These are phyloP conservation scores for Stereocaulon alpinum DNA, from an alignment of 495 filamentous ascomycete species.

Conservation along the genomic window DNA sequence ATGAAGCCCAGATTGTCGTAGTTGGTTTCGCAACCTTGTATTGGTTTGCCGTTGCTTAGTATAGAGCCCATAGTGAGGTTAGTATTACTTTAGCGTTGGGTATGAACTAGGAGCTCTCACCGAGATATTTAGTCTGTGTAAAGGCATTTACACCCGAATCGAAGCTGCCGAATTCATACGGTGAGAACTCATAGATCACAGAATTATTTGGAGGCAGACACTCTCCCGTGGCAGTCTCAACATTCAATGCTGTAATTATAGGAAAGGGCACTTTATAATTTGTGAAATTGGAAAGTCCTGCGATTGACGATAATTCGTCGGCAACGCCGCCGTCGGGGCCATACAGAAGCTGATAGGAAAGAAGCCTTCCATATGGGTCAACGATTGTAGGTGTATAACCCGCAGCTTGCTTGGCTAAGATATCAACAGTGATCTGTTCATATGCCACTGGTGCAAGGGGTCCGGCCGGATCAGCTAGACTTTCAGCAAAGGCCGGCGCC, in stretches of 20 bases:
- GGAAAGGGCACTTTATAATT: conserved; percentile 33
- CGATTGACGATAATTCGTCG: conserved; percentile 28
- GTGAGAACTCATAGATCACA: conserved; percentile 35
- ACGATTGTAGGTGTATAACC: conserved; percentile 33
- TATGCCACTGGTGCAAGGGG: conserved; percentile 21
- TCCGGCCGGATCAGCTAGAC: conserved; percentile 23
- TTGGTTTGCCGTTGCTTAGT: conserved; percentile 27
- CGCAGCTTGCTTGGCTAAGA: conserved; percentile 31
- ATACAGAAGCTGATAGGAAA: conserved; percentile 32
- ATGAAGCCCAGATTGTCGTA: conserved; percentile 44
- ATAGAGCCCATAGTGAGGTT: conserved; percentile 19
- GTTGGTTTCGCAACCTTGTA: conserved; percentile 29
- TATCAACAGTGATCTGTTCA: conserved; percentile 23
- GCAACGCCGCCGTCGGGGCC: conserved; percentile 31
- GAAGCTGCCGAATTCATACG: conserved; percentile 40
- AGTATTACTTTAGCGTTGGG: too few relatives aligned
- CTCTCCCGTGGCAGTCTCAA: conserved; percentile 25
- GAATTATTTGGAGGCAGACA: conserved; percentile 30
- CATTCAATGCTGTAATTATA: conserved; percentile 32
- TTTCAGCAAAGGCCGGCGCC: conserved; percentile 30
- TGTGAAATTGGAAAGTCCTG: conserved; percentile 28
- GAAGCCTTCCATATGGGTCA: conserved; percentile 34
- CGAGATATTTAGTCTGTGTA: conserved; percentile 35
- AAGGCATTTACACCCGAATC: conserved; percentile 35
- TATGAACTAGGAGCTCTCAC: too few relatives aligned